phyloP scores from a whole-genome alignment of 495 filamentous ascomycete genomes.

The Neurospora sp. region DNA sequence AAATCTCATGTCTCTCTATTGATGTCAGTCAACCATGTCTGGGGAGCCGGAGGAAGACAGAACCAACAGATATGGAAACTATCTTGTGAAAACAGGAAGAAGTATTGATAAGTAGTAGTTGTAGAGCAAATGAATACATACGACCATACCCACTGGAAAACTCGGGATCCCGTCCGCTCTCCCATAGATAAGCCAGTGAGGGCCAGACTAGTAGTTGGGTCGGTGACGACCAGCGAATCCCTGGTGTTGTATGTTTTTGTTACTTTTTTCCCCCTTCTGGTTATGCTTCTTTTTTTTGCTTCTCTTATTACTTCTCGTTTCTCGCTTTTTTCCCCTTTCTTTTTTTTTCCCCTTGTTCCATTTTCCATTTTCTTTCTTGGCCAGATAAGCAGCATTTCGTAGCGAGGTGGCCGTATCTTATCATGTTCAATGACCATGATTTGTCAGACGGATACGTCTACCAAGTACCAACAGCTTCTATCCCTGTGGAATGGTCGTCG shows the following conservation, averaged over 20 bases:
- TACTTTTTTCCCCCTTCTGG: neutral
- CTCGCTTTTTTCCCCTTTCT: too few relatives aligned
- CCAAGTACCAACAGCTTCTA: neutral
- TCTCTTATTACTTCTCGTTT: neutral
- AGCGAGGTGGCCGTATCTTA: neutral
- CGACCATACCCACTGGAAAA: slow-evolving; percentile 36
- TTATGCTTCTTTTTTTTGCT: too few relatives aligned
- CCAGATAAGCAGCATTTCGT: neutral
- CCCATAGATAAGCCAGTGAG: slow-evolving; percentile 30
- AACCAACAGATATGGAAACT: too few relatives aligned
- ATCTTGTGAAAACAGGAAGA: too few relatives aligned
- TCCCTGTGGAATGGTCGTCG: neutral
- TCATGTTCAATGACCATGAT: neutral
- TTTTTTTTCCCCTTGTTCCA: too few relatives aligned
- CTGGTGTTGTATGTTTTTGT: slow-evolving; percentile 18
- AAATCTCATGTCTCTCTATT: too few relatives aligned
- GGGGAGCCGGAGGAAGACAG: too few relatives aligned
- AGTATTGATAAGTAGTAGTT: neutral
- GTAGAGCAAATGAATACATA: slow-evolving; percentile 10
- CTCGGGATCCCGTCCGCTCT: slow-evolving; percentile 43
- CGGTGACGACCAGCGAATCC: slow-evolving; percentile 33
- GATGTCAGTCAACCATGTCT: too few relatives aligned
- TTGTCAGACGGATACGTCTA: neutral
- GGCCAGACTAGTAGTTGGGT: slow-evolving; percentile 36
- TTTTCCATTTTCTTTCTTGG: neutral